phyloP scores from a whole-genome alignment of 768 basidiomycete genomes.

The Serendipita indica region DNA sequence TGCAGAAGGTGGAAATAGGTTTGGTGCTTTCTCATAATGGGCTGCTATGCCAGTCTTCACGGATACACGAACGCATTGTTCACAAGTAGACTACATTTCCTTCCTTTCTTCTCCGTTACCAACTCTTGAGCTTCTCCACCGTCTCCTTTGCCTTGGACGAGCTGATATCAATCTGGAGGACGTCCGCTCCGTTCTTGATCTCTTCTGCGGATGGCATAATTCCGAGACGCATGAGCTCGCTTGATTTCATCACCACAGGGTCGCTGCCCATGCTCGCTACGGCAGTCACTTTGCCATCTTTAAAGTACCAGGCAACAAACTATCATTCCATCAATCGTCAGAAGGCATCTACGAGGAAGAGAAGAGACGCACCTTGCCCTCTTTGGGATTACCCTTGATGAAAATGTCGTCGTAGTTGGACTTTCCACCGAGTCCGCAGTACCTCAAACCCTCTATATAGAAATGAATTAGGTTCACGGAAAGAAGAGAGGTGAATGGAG shows the following conservation, averaged over 20 bases:
- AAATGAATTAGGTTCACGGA: neutral
- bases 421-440: constrained; percentile 53
- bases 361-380: constrained; percentile 49
- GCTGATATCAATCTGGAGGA: constrained; percentile 5
- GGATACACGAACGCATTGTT: too few relatives aligned
- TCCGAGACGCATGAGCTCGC: constrained; percentile 61
- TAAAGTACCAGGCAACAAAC: constrained; percentile 73
- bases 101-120: too few relatives aligned
- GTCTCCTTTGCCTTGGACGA: neutral
- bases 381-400: constrained; percentile 57
- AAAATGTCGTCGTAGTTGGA: constrained; percentile 58
- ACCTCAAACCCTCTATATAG: constrained; percentile 60
- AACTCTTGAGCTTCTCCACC: too few relatives aligned
- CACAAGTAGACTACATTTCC: too few relatives aligned
- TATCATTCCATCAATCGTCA: constrained; percentile 18
- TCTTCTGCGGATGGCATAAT: constrained; percentile 69
- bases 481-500: neutral
- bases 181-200: constrained; percentile 51
- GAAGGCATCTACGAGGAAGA: neutral
- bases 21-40: too few relatives aligned
- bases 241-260: constrained; percentile 61
- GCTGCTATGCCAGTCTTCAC: too few relatives aligned
- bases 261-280: constrained; percentile 69
- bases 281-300: constrained; percentile 46
- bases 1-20: too few relatives aligned